Evolutionary conservation across 2,329 filamentous ascomycete genomes (phyloP), one percentile per base, ranked within the genome.

Genomic region (Tolypocladium capitatum): DNA sequence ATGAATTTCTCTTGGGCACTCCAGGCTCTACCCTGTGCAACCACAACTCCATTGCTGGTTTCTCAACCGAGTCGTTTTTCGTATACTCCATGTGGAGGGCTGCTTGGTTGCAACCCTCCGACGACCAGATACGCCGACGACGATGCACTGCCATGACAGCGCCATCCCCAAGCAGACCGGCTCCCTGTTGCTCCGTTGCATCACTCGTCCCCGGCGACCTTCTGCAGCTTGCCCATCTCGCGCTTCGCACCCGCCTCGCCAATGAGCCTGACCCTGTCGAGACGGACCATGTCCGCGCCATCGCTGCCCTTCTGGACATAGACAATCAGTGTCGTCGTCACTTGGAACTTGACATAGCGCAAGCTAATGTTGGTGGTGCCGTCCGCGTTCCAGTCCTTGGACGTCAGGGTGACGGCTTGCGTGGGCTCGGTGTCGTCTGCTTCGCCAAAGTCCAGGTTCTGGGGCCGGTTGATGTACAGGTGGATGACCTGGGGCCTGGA

Each of bases 281-380:
- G 66, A 48, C 92, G 81, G 49, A 92, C 83, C 71, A 86, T 90
- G 63, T 97, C 90, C 40, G 83, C 79, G 46, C 87, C 83, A 18
- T 82, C 83, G 47, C 91, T 86, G 2, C 89, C 90, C 62, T 94
- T 83, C 47, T 86, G 85, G 32, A 98, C 82, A 64, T 96, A 98
- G 11, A 98, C 58, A 18, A 94, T 84, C 57, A 98, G 62, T 52
- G 83, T 92, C 50, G 81, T 84, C 47, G 96, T 85, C 61, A 89
- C 94, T 69, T 97, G 92, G 73, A 97, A 98, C 70, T 96, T 96
- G 68, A 98, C 92, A 60, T 91, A 96, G 14, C 90, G 85, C 58
- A 97, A 69, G 41, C 76, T 68, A 47, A 91, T 69, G 57, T 74
- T 85, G 14, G 80, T 84, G 9, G 86, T 91, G 46, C 81, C 84